Evolutionary conservation across 106 monocot species (phyloP), one percentile per base, ranked within the genome.

Genomic region (Amphibolis antarctica): DNA sequence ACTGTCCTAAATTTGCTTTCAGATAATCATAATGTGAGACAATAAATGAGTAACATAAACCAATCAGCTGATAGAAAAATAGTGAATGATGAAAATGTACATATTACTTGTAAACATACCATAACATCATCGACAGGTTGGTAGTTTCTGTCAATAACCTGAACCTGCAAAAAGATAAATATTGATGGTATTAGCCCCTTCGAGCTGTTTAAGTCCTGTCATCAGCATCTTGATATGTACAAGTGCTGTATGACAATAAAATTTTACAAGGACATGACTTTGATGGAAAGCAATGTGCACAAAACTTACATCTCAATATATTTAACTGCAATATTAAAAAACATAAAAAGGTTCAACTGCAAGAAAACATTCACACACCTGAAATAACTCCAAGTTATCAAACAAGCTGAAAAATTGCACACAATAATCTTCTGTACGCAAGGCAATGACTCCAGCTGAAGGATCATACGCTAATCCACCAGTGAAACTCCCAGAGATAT

Each of bases 131-230:
- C 96, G 60, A 76, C 82, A 72, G 96, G 96, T 50, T 89, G 82
- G 56, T 80, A 85, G 52, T 96, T 96, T 67, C 90, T 90, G 80
- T 90, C 84, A 67, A 75, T 84, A 45, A 96, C 76, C 87, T 84
- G 96, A 61, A 90, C 82, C 96, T 96, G 77, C 29, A 75, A 70
- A 88, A 49, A 11, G 2, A 30, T 21, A 53, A 65, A 52, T 0
- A 28, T 28, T 21, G 10, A 46, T 44, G 36, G 29, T 18, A 43
- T 57, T 0, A 28, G n/a, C 36, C 36, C 36, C 7, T 36, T 36
- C 36, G 7, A 4, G 36, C 2, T 36, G 7, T 36, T 4, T 2
- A 36, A 36, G 36, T 36, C 7, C 4, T 36, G n/a, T n/a, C n/a
- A n/a, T n/a, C n/a, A n/a, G n/a, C 36, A 2, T 36, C 7, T 36